phyloP scores from a whole-genome alignment of 306 rosid genomes.

The Medicago truncatula region DNA sequence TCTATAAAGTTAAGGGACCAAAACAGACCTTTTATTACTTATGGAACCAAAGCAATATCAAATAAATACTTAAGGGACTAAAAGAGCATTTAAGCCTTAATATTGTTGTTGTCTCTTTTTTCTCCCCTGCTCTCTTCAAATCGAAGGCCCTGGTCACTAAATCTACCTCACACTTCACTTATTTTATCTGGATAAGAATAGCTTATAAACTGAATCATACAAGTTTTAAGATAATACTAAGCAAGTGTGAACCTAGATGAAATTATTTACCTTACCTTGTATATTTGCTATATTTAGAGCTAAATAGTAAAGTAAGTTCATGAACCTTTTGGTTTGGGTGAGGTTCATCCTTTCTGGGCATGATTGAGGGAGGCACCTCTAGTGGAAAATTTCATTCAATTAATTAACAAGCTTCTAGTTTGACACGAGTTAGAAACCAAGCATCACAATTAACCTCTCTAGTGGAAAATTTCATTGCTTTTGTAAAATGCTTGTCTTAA shows the following conservation, averaged over 20 bases:
- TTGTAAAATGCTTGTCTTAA: constrained; percentile 19
- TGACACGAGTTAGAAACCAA: constrained; percentile 13
- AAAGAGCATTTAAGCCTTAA: no score
- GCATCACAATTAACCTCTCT: constrained; percentile 11
- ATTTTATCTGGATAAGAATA: constrained; percentile 7
- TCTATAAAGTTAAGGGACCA: no score
- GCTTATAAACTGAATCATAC: constrained; percentile 9
- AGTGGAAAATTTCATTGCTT: background rate
- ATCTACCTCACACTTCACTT: background rate
- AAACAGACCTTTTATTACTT: no score
- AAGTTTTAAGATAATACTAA: constrained; percentile 1
- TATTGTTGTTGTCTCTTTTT: constrained; percentile 3
- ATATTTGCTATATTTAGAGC: constrained; percentile 9
- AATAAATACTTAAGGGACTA: no score
- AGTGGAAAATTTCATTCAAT: background rate
- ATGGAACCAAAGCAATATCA: no score
- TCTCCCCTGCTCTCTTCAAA: constrained; percentile 6
- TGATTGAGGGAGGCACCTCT: background rate
- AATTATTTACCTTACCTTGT: constrained; percentile 17
- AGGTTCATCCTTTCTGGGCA: background rate
- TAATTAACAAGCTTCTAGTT: background rate
- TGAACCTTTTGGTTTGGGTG: background rate
- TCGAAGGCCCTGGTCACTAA: constrained; percentile 26
- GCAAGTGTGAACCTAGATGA: background rate
- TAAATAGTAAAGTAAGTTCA: constrained; percentile 14